These are phyloP conservation scores for Tricharina praecox DNA, from an alignment of 495 filamentous ascomycete species.

Conservation along the genomic window DNA sequence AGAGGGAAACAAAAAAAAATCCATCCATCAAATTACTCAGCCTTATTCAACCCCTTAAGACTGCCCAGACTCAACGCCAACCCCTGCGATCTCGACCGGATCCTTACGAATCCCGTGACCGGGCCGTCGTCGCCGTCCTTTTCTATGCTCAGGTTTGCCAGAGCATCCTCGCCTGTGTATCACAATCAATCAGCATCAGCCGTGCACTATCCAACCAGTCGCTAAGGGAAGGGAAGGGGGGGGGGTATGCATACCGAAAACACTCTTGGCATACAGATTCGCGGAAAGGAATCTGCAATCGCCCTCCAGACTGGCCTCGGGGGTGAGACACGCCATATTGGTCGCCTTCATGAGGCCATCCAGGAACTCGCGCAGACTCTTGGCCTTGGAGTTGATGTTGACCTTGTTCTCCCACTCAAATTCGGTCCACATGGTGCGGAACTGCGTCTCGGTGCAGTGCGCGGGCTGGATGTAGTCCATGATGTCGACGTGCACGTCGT, in stretches of 20 bases:
- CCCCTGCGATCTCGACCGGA: conserved; percentile 92
- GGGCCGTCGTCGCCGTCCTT: conserved; percentile 91
- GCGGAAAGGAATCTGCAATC: conserved; percentile 97
- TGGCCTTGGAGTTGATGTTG: conserved; percentile 95
- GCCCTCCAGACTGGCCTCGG: conserved; percentile 87
- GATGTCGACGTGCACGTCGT: conserved; percentile 97
- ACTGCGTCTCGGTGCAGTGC: conserved; percentile 91
- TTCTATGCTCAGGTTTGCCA: conserved; percentile 95
- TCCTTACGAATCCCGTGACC: conserved; percentile 96
- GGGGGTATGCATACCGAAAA: conserved; percentile 65
- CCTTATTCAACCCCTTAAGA: conserved; percentile 86
- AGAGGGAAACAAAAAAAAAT: too few relatives aligned
- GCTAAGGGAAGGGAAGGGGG: not conserved
- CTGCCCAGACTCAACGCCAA: conserved; percentile 85
- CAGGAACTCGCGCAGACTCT: conserved; percentile 80
- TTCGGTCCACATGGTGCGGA: conserved; percentile 99
- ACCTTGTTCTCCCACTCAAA: conserved; percentile 99
- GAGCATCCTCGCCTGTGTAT: conserved; percentile 78
- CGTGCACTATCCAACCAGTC: not conserved
- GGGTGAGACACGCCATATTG: conserved; percentile 96
- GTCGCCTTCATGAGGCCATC: conserved; percentile 91
- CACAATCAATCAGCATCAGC: conserved; percentile 2
- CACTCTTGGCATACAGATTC: conserved; percentile 91
- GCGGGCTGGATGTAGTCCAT: conserved; percentile 99
- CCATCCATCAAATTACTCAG: conserved; percentile 29